Evolutionary conservation across 345 rosid species (phyloP), one percentile per base, ranked within the genome.

Genomic region (Bruguiera parviflora): DNA sequence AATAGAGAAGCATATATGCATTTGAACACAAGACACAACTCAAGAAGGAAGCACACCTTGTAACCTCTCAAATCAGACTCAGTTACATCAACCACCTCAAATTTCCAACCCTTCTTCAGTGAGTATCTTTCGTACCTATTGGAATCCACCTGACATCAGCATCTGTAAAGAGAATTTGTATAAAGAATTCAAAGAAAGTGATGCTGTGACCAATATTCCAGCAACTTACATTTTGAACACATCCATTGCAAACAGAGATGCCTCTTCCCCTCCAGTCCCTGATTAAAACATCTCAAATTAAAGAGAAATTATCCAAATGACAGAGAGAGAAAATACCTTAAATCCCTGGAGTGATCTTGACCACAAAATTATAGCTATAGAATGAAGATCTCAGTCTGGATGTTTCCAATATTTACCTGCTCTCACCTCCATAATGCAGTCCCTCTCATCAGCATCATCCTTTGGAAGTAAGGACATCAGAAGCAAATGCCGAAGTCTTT

Each of bases 191-290:
- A 0, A 37, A 49, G 35, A 51, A n/a, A 28, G 33, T 13, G 4
- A 37, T 43, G 19, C 20, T n/a, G 19, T 21, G 19, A 46, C 66
- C 21, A 68, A 60, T 58, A 64, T 22, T 19, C 47, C 37, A 64
- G 60, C 11, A 67, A 80, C 86, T 89, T 81, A 90, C 98, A 95
- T 90, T 77, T 83, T 90, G 67, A 90, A 92, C 49, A 92, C 77
- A 64, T 95, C 99, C 93, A 92, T 86, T 37, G 97, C 94, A 81
- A 95, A 95, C 80, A 95, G 83, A 70, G 97, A 95, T 71, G 98
- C 99, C 79, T 95, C 99, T 77, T 95, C 97, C 22, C 98, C 99
- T 77, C 97, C 98, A 70, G 89, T 86, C 73, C 94, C 99, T 90
- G 68, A 59, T 73, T 10, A 65, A 73, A 77, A 47, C 21, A 25